Evolutionary conservation across 768 basidiomycete genomes (phyloP), one percentile per base, ranked within the genome.

Genomic region (Collybia mongolica): DNA sequence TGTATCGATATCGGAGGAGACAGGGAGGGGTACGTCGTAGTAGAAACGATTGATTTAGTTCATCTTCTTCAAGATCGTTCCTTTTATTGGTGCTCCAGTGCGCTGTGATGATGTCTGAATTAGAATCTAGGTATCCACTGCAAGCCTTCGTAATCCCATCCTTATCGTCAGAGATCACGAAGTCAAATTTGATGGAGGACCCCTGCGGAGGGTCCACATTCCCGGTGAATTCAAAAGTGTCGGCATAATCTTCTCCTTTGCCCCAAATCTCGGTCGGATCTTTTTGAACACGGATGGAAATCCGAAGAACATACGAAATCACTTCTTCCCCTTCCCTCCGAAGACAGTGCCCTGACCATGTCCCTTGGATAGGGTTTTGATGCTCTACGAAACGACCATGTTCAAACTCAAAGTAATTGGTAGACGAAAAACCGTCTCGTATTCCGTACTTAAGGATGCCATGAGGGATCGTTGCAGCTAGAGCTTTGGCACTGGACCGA

Each of bases 211-310:
- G 46, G 8, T 40, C 57, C 35, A 63, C 48, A 9, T 42, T 55
- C 7, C 69, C 69, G 8, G 59, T 49, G 38, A 69, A 62, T 26
- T 65, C 60, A 41, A 71, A 71, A 5, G 68, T 58, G 3, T 57
- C 60, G 0, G 62, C 52, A 41, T 64, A 69, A 48, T 69, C 65
- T 47, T 71, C 69, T 2, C 69, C 67, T 52, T 70, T 70, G 6
- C 70, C 67, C 8, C 54, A 44, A 5, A 70, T 51, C 24, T 60
- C 60, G 12, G 50, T 52, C 14, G 55, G 57, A 44, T 61, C 57
- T 14, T 53, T 38, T 22, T 54, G 53, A 5, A 68, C 54, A 14
- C 63, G 56, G 29, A 70, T 62, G 1, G 66, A 70, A 6, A 67
- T 19, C 0, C 67, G 60, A 23, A 66, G 52, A 28, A 69, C 50